Evolutionary conservation across 2,329 filamentous ascomycete species (phyloP), one percentile per base, ranked within the genome.

Genomic region (Fusarium humuli): DNA sequence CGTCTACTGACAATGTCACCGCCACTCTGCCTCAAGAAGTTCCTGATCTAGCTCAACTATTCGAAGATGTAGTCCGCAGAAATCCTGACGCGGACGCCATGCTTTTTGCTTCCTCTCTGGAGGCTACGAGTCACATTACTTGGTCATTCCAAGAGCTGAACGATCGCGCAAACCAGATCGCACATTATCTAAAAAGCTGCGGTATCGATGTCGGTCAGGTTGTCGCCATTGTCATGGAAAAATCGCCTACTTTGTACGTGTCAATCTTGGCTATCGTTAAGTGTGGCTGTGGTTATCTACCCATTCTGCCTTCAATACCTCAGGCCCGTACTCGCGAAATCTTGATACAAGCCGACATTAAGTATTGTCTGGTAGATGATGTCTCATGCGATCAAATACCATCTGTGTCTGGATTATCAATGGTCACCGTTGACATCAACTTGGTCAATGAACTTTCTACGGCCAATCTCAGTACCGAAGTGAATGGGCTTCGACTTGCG

Each of bases 151-250:
- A 72, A 3, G 81, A 90, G 27, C 81, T 97, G 7, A 92, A 94
- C 73, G 72, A 72, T 2, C 80, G 80, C 44, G 88, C 92, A 1
- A 94, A 94, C 72, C 80, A 77, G 44, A 81, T 95, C 56, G 92
- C 90, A 2, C 75, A 74, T 54, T 75, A 84, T 63, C 78, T 97
- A 2, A 72, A 82, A 11, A 72, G 81, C 5, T 76, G 80, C 2
- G 85, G 86, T 0, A 81, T 86, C 1, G 66, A 78, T 2, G 78
- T 83, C 2, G 87, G 89, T 10, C 83, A 88, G 18, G 80, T 93
- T 12, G 83, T 97, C n/a, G 90, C 90, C 34, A 87, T 97, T 46
- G 83, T 91, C 47, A 90, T 97, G 87, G 88, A 94, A 23, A 97
- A 96, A 76, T 94, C 91, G 0, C 78, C 89, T 2, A 79, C 89